A percentile compares a stretch with the other conserved stretches of the same genome.
phyloP scores from a whole-genome alignment of 179 eudicot species.

The Heliamphora pulchella region DNA sequence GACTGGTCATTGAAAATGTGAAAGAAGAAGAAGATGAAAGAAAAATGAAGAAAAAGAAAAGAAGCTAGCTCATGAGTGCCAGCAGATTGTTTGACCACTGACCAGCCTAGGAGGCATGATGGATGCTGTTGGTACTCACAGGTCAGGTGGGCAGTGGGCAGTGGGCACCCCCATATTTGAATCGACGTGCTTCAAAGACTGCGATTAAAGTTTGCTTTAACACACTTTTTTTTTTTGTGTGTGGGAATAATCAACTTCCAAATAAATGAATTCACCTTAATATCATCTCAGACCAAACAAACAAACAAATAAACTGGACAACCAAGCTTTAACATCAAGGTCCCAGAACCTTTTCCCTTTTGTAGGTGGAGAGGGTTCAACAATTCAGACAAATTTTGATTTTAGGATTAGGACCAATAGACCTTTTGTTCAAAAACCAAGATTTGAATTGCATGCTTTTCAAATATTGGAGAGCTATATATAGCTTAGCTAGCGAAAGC shows the following conservation, averaged over 20 bases:
- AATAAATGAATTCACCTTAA: background rate
- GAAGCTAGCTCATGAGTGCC: background rate
- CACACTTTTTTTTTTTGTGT: too few species aligned
- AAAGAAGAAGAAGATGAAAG: background rate
- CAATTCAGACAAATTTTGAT: background rate
- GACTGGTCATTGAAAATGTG: background rate
- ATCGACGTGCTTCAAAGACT: too few species aligned
- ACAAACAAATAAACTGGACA: background rate
- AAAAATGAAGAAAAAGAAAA: too few species aligned
- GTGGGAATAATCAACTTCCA: background rate
- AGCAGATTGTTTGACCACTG: background rate
- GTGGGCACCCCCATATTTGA: background rate
- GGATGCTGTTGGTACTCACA: background rate
- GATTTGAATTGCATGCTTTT: constrained; percentile 5
- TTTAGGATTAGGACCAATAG: background rate
- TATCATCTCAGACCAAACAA: background rate
- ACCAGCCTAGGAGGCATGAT: background rate
- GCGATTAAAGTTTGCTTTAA: too few species aligned
- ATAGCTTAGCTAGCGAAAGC: background rate
- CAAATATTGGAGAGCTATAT: background rate
- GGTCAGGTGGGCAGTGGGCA: too few species aligned
- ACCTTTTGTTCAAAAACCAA: constrained; percentile 3
- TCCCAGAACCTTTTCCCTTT: background rate
- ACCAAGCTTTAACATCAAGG: background rate
- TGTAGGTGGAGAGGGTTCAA: background rate